Base-by-base conservation (phyloP, 2,329 filamentous ascomycete genomes). In the Diatrype stigma region DNA sequence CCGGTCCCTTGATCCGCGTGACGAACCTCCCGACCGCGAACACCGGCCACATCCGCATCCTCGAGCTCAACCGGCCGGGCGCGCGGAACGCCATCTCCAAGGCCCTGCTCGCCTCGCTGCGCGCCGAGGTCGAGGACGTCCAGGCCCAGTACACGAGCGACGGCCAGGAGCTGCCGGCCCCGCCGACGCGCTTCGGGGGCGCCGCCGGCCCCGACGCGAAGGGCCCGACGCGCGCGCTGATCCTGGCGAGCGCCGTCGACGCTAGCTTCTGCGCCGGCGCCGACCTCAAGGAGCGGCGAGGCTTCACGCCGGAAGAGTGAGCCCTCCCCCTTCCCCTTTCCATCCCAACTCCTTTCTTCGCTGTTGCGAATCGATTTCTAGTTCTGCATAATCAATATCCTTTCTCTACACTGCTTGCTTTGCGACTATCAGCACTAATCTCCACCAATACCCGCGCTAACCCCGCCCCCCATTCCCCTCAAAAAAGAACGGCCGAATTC, bases 201-300 rank as follows among this genome's bases (percentile, higher is more conserved):
- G 67, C 67, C 0, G 73, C 73, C 2, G 73, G 72, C 0, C 61
- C 67, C 3, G 72, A 75, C 51, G 59, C 75, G 56, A 74, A 70
- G 54, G 79, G 78, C 0, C 79, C 80, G 0, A 96, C 92, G 16
- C 77, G 94, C 57, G 93, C 89, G 2, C 69, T 99, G 59, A 82
- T 99, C 38, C 62, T 99, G 16, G 88, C 90, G 11, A 95, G 89
- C 64, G 89, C 90, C 38, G 80, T 90, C n/a, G 90, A 96, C 60
- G 78, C 82, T 22, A 87, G 85, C 62, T 99, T 99, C 70, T 99
- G 94, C 70, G 90, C 94, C 0, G 94, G 94, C 35, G 94, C 94
- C 3, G 94, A 99, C 67, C 72, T 99, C 63, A 97, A 96, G 67
- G 93, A 96, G 76, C 77, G 93, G 26, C 80, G 81, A 52, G 81